Percentiles rank a stretch among this genome's conserved stretches.
Evolutionary conservation across 108 stramenopile species (phyloP).

Genomic region (Aurantiochytrium sp.): DNA sequence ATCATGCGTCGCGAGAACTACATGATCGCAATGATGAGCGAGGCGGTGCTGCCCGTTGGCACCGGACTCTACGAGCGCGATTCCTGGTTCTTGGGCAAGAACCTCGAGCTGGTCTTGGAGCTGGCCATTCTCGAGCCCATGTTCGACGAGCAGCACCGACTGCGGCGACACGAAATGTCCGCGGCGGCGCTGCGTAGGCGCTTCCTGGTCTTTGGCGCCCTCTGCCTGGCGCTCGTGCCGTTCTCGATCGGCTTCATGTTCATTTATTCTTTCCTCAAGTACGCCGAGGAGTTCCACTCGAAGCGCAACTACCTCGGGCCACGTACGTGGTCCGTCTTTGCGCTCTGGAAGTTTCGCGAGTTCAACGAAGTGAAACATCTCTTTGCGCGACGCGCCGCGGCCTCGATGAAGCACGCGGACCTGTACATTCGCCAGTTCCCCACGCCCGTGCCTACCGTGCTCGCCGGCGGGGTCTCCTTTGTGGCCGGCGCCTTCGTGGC

Average conservation of each 20-base stretch:
- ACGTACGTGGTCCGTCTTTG: conserved; percentile 76
- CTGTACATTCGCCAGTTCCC: conserved; percentile 77
- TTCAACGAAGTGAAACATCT: conserved; percentile 89
- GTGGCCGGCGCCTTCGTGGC: conserved; percentile 86
- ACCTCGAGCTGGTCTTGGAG: conserved; percentile 78
- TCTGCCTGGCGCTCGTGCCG: conserved; percentile 80
- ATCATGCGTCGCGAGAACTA: conserved; percentile 93
- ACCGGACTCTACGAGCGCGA: conserved; percentile 38
- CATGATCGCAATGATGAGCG: conserved; percentile 84
- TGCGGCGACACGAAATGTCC: conserved; percentile 81
- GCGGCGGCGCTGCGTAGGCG: conserved; percentile 65
- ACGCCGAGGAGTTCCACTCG: conserved; percentile 83
- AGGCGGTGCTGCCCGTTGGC: conserved; percentile 68
- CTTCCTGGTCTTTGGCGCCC: conserved; percentile 76
- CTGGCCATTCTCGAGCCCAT: conserved; percentile 88
- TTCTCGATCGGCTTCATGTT: conserved; percentile 86
- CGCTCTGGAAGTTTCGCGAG: conserved; percentile 87
- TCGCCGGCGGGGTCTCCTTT: conserved; percentile 75
- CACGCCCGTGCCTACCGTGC: conserved; percentile 64
- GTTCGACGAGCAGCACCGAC: conserved; percentile 85
- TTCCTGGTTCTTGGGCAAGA: conserved; percentile 59
- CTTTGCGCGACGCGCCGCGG: conserved; percentile 74
- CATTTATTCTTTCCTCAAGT: conserved; percentile 82
- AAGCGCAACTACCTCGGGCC: conserved; percentile 85
- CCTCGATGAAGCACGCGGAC: conserved; percentile 76